Percentiles rank a stretch among this genome's conserved stretches.
These are phyloP conservation scores for Phytopythium ostracodes DNA, from an alignment of 352 stramenopile genomes.

Conservation along the genomic window DNA sequence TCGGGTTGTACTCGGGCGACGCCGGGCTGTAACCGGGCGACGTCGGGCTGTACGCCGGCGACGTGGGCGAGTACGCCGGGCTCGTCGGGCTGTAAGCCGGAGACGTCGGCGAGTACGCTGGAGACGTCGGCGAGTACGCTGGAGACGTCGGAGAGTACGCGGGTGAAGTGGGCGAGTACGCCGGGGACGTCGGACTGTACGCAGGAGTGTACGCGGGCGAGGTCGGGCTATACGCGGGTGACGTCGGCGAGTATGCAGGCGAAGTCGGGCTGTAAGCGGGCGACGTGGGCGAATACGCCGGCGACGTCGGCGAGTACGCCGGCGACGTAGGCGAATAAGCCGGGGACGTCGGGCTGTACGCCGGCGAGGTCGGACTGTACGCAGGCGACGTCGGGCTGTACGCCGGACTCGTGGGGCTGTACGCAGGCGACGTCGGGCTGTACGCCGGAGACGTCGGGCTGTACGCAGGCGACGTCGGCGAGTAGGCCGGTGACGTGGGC, in stretches of 20 bases:
- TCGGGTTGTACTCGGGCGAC: slow-evolving; percentile 83
- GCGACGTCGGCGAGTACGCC: slow-evolving; percentile 59
- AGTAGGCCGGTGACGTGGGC: slow-evolving; percentile 88
- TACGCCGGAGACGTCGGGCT: slow-evolving; percentile 52
- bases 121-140: slow-evolving; percentile 58
- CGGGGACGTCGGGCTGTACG: slow-evolving; percentile 58
- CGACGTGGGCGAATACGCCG: slow-evolving; percentile 57
- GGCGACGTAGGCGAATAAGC: slow-evolving; percentile 59
- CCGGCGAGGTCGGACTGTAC: slow-evolving; percentile 56
- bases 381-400: slow-evolving; percentile 68
- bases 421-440: slow-evolving; percentile 38
- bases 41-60: slow-evolving; percentile 65
- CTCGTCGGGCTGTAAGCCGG: slow-evolving; percentile 70
- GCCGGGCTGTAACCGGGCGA: slow-evolving; percentile 76
- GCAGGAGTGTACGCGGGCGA: slow-evolving; percentile 75
- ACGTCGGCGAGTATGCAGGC: slow-evolving; percentile 86
- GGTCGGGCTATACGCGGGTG: slow-evolving; percentile 73
- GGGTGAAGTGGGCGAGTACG: slow-evolving; percentile 63
- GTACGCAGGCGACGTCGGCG: slow-evolving; percentile 74
- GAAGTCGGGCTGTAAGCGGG: slow-evolving; percentile 71
- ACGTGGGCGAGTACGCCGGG: slow-evolving; percentile 76
- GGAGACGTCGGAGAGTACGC: slow-evolving; percentile 68
- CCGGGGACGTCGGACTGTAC: slow-evolving; percentile 51
- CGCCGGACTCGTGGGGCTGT: slow-evolving; percentile 41
- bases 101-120: slow-evolving; percentile 61